These are phyloP conservation scores for Cercospora sp. DNA, from an alignment of 2,329 filamentous ascomycete species.

Conservation along the genomic window DNA sequence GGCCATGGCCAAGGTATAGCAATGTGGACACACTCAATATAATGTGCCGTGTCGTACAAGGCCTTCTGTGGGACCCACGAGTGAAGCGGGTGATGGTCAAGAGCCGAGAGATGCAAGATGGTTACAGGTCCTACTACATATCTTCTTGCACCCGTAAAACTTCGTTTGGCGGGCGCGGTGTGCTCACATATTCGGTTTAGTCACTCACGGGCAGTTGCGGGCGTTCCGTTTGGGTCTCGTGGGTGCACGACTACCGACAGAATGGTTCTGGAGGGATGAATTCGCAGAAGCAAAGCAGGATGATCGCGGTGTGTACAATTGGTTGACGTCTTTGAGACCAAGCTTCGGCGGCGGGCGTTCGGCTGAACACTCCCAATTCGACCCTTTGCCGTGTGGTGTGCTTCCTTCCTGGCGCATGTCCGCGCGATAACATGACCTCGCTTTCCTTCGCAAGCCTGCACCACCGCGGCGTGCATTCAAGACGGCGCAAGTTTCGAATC, in stretches of 20 bases:
- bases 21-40: not conserved
- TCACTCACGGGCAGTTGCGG: not conserved
- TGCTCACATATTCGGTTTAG: not conserved
- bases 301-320: constrained; percentile 1
- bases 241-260: constrained; percentile 6
- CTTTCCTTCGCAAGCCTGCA: not conserved
- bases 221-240: not conserved
- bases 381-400: not conserved
- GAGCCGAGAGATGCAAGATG: not conserved
- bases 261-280: constrained; percentile 3
- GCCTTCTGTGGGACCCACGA: not conserved
- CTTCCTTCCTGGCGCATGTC: not conserved
- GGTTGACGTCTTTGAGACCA: not conserved
- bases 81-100: not conserved
- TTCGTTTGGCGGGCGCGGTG: not conserved
- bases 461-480: not conserved
- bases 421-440: not conserved
- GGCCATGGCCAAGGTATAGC: not conserved
- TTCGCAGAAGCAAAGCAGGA: not conserved
- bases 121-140: not conserved
- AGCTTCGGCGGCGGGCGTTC: not conserved
- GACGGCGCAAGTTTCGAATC: not conserved
- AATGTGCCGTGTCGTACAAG: not conserved
- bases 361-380: not conserved
- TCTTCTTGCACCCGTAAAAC: not conserved